Percentiles rank a stretch among this genome's conserved stretches.
These are phyloP conservation scores for Claviceps sp. DNA, from an alignment of 2,329 filamentous ascomycete species.

Conservation along the genomic window DNA sequence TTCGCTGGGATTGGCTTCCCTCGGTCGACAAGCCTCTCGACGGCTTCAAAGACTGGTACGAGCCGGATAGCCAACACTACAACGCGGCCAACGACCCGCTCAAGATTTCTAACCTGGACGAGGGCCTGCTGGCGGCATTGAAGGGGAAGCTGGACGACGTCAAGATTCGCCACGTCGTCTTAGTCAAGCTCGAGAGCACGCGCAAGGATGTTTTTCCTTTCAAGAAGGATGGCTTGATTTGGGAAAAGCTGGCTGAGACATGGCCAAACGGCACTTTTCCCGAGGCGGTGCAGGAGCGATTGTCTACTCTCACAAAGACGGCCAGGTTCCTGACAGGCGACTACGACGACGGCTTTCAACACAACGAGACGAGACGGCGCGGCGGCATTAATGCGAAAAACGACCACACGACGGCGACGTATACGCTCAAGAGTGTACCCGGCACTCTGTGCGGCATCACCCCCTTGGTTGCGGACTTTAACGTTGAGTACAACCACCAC, in stretches of 20 bases:
- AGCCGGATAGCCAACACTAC: conserved; percentile 17
- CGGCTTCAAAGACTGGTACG: conserved; percentile 17
- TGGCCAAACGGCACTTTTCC: conserved; percentile 20
- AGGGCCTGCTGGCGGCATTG: conserved; percentile 17
- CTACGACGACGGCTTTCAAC: conserved; percentile 19
- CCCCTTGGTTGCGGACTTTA: conserved; percentile 28
- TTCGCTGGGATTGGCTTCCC: conserved; percentile 13
- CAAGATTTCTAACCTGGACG: conserved; percentile 26
- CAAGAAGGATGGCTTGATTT: conserved; percentile 25
- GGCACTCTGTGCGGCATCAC: conserved; percentile 28
- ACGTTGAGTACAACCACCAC: conserved; percentile 27
- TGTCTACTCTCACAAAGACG: conserved; percentile 17
- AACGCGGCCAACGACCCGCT: conserved; percentile 23
- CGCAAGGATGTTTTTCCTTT: conserved; percentile 31
- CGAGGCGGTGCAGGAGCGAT: conserved; percentile 14
- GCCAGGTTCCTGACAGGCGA: conserved; percentile 22
- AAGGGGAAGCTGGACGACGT: conserved; percentile 15
- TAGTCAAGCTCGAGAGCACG: conserved; percentile 30
- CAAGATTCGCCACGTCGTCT: conserved; percentile 27
- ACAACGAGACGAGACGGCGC: conserved; percentile 13
- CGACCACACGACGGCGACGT: conserved; percentile 27
- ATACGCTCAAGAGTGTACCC: conserved; percentile 29
- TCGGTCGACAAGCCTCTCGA: conserved; percentile 5
- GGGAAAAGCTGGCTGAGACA: conserved; percentile 20
- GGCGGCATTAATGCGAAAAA: conserved; percentile 27